Evolutionary conservation across 2,329 filamentous ascomycete genomes (phyloP).

Genomic region (Lasiodiplodia citricola): DNA sequence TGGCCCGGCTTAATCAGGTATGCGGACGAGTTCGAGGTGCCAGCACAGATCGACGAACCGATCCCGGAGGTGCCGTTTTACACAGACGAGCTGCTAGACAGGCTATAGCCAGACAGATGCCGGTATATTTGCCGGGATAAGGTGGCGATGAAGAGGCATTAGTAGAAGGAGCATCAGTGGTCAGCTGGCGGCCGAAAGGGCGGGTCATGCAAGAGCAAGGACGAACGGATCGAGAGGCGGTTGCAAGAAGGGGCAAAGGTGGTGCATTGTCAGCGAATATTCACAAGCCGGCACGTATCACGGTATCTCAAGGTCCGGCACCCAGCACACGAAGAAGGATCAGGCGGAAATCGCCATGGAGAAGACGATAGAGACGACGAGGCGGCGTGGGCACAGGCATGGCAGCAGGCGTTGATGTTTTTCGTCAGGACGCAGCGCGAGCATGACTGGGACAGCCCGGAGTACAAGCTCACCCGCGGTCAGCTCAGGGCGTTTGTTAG

Average conservation of each 20-base stretch:
- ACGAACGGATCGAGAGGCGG: constrained; percentile 8
- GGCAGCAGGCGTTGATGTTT: constrained; percentile 23
- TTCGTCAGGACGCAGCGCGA: constrained; percentile 25
- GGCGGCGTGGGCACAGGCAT: not conserved
- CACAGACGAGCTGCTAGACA: constrained; percentile 12
- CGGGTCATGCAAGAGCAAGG: not conserved
- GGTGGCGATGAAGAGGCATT: constrained; percentile 24
- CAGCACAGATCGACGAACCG: not conserved
- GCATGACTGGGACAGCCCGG: constrained; percentile 13
- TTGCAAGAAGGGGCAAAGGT: constrained; percentile 6
- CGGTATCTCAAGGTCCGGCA: constrained; percentile 29
- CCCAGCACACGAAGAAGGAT: not conserved
- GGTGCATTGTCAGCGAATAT: constrained; percentile 26
- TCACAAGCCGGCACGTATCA: constrained; percentile 24
- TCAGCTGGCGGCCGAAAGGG: constrained; percentile 18
- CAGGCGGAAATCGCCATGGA: not conserved
- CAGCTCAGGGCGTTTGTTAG: not conserved
- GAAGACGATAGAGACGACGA: not conserved
- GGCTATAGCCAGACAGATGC: constrained; percentile 24
- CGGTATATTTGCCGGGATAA: constrained; percentile 10
- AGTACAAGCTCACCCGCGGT: not conserved
- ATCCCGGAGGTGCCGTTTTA: constrained; percentile 9
- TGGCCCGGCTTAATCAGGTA: not conserved
- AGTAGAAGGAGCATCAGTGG: constrained; percentile 17
- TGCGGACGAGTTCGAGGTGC: constrained; percentile 6